phyloP scores from a whole-genome alignment of 129 eudicot genomes.

The Cynara cardunculus region DNA sequence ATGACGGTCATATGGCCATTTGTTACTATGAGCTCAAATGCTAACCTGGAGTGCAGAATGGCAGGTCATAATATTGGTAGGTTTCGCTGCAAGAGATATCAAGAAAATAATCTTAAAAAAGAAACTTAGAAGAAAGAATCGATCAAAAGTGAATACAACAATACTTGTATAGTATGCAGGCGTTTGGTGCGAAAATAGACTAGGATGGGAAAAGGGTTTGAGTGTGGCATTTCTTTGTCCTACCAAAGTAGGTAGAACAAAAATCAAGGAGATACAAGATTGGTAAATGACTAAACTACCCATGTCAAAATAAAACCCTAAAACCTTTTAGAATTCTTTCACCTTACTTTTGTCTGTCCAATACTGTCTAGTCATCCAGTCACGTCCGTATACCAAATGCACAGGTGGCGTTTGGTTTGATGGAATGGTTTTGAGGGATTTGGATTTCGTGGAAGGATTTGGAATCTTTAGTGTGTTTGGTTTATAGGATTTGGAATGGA shows the following conservation, averaged over 20 bases:
- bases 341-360: not conserved
- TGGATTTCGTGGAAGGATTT: no score
- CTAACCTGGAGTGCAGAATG: conserved; percentile 95
- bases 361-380: no score
- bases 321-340: not conserved
- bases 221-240: no score
- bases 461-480: no score
- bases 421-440: no score
- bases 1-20: not conserved
- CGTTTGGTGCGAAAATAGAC: not conserved
- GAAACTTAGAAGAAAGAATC: not conserved
- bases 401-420: no score
- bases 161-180: no score
- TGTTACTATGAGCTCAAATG: conserved; percentile 25
- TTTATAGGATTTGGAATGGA: no score
- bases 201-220: no score
- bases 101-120: conserved; percentile 10
- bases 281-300: not conserved
- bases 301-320: not conserved
- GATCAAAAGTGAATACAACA: not conserved
- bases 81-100: conserved; percentile 80
- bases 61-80: conserved; percentile 76
- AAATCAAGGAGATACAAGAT: not conserved
- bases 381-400: no score
- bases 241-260: not conserved